phyloP scores from a whole-genome alignment of 139 green algal genomes.

The Asterochloris erici region DNA sequence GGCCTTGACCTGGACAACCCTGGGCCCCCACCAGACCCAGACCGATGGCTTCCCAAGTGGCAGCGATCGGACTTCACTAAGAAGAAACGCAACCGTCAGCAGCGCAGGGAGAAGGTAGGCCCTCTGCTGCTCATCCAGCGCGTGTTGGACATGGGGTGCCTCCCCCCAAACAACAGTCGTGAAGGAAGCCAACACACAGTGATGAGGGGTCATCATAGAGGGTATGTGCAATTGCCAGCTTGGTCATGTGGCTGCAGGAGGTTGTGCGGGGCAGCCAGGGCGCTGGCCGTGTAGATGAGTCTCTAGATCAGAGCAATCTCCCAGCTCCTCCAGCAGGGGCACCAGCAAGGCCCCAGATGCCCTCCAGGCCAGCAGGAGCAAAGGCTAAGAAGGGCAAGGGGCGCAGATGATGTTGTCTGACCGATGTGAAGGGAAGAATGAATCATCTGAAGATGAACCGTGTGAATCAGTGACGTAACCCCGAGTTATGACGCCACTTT shows the following conservation, averaged over 20 bases:
- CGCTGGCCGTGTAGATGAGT: slow-evolving; percentile 46
- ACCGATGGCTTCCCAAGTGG: slow-evolving; percentile 96
- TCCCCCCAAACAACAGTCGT: too few relatives aligned
- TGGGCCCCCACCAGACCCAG: slow-evolving; percentile 78
- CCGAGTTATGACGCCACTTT: background rate
- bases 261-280: slow-evolving; percentile 76
- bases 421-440: too few relatives aligned
- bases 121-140: too few relatives aligned
- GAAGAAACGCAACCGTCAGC: slow-evolving; percentile 35
- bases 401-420: background rate
- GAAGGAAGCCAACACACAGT: too few relatives aligned
- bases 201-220: too few relatives aligned
- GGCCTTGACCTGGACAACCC: slow-evolving; percentile 86
- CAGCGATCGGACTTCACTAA: slow-evolving; percentile 82
- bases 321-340: background rate
- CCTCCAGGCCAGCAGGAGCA: slow-evolving; percentile 1
- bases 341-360: background rate
- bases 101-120: slow-evolving; percentile 14
- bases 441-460: background rate
- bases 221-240: background rate
- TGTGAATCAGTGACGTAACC: background rate
- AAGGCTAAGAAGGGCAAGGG: slow-evolving; percentile 10
- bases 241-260: slow-evolving; percentile 24
- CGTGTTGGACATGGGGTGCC: too few relatives aligned
- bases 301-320: slow-evolving; percentile 34